Evolutionary conservation across 805 yeast genomes (phyloP).

Genomic region (Soucietia sequanensis): DNA sequence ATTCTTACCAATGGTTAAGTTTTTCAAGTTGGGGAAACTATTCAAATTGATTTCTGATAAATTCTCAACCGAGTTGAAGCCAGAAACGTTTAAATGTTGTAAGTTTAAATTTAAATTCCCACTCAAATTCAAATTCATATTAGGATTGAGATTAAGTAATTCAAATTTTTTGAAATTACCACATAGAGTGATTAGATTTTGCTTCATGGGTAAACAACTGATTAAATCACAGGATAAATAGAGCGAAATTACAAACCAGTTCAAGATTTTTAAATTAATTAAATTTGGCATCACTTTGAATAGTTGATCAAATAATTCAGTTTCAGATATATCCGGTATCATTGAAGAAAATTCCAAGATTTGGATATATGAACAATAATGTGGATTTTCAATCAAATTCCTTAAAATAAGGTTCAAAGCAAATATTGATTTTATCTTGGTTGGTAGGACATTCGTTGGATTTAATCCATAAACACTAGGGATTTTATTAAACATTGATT

Average conservation of each 20-base stretch:
- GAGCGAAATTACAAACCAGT: conserved; percentile 17
- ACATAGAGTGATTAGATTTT: conserved; percentile 9
- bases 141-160: conserved; percentile 2
- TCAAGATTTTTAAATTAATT: conserved; percentile 12
- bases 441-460: conserved; percentile 1
- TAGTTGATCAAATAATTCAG: conserved; percentile 14
- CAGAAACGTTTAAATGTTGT: conserved; percentile 12
- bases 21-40: conserved; percentile 10
- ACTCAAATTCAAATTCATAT: neutral
- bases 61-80: conserved; percentile 8
- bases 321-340: conserved; percentile 26
- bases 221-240: conserved; percentile 13
- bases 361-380: conserved; percentile 11
- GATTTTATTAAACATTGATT: neutral
- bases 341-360: conserved; percentile 10
- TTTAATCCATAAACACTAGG: neutral
- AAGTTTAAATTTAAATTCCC: conserved; percentile 1
- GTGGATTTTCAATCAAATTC: conserved; percentile 9
- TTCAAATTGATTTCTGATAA: conserved; percentile 8
- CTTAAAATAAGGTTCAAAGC: conserved; percentile 18
- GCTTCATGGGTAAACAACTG: conserved; percentile 10
- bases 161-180: conserved; percentile 18
- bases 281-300: conserved; percentile 14
- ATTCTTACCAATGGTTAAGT: conserved; percentile 13
- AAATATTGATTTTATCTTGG: conserved; percentile 13